Conservation (phyloP, 2,329 filamentous ascomycete species). For the Thermoascus crustaceus region DNA sequence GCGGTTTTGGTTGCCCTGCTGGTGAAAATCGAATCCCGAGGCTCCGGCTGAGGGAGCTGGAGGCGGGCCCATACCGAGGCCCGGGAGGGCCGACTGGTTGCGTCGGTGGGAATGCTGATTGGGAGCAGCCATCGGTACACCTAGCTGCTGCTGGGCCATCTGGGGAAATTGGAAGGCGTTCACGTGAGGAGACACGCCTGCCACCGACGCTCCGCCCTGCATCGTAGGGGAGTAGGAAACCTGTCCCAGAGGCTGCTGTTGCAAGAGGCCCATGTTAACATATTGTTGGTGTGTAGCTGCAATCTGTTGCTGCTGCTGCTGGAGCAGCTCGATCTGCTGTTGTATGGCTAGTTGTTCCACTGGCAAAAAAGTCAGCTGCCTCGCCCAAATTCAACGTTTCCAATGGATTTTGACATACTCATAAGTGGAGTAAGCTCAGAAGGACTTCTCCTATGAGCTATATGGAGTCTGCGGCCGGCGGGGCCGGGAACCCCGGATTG, state of each 20-base stretch:
- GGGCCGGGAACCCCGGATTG: conserved; percentile 55
- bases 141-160: conserved; percentile 61
- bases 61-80: conserved; percentile 82
- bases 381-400: background rate
- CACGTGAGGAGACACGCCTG: conserved; percentile 64
- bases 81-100: conserved; percentile 94
- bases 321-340: conserved; percentile 93
- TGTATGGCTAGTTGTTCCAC: conserved; percentile 97
- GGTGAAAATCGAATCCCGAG: conserved; percentile 74
- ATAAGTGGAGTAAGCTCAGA: conserved; percentile 96
- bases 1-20: conserved; percentile 59
- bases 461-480: conserved; percentile 83
- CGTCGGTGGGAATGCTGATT: conserved; percentile 85
- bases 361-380: conserved; percentile 32
- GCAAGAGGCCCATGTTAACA: conserved; percentile 93
- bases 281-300: conserved; percentile 95
- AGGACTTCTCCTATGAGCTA: conserved; percentile 92
- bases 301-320: conserved; percentile 97
- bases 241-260: conserved; percentile 68
- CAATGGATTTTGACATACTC: conserved; percentile 60
- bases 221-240: conserved; percentile 64
- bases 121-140: conserved; percentile 65
- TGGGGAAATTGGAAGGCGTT: conserved; percentile 86
- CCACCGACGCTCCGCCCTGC: conserved; percentile 61
- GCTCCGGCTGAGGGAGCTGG: conserved; percentile 86